These are phyloP conservation scores for Coemansia reversa DNA, from an alignment of 192 early-diverging fungal genomes.

Conservation along the genomic window DNA sequence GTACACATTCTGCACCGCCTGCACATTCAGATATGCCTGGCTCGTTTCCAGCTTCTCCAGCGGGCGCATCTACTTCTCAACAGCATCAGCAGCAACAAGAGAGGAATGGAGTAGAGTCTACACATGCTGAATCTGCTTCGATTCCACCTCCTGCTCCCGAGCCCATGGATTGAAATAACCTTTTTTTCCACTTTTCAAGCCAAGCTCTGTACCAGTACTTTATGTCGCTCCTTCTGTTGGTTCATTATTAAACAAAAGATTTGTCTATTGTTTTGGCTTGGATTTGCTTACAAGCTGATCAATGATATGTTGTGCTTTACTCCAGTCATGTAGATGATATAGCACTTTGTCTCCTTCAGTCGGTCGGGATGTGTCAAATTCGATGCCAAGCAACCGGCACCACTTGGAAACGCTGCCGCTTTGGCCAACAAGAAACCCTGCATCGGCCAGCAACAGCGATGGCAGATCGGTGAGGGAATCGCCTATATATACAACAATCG, in stretches of 20 bases:
- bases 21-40: constrained; percentile 47
- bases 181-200: background rate
- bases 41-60: constrained; percentile 41
- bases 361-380: constrained; percentile 11
- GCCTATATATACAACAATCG: constrained; percentile 35
- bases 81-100: constrained; percentile 1
- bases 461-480: constrained; percentile 54
- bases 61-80: constrained; percentile 7
- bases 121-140: constrained; percentile 1
- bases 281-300: background rate
- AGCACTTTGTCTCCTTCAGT: background rate
- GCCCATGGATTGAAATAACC: constrained; percentile 25
- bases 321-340: constrained; percentile 14
- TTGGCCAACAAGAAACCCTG: constrained; percentile 40
- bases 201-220: constrained; percentile 8
- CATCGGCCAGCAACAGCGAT: constrained; percentile 34
- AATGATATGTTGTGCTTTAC: background rate
- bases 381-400: constrained; percentile 32
- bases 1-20: constrained; percentile 8
- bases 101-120: background rate
- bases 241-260: background rate
- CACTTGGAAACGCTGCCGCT: constrained; percentile 22
- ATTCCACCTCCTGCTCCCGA: constrained; percentile 20
- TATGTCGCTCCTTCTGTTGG: background rate
- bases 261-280: background rate